Base-by-base conservation (phyloP, 1,139 yeast genomes). In the Candida mesenterica region DNA sequence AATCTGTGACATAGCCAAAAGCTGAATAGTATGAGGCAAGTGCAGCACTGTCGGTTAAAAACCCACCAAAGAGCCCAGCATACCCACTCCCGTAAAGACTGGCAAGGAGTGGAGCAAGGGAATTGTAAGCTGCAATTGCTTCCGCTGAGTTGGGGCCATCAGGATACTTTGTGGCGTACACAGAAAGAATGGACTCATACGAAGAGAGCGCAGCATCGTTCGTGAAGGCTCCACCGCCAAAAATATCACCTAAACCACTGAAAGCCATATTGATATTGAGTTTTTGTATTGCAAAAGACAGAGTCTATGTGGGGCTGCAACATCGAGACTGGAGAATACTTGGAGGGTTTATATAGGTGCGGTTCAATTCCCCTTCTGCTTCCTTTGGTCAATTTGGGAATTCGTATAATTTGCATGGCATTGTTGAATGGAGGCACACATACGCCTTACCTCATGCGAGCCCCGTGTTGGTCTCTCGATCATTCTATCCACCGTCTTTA, bases 211-310 rank as follows among this genome's bases (percentile, higher is more conserved):
- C 42, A 8, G 42, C 40, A 19, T 36, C 48, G 19, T 44, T 35
- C 23, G 44, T 40, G 32, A 41, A 46, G 24, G 27, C 34, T 14
- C 35, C 35, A 22, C 31, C 39, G 13, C 28, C 40, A 24, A 51
- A 38, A 8, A 41, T 40, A 30, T 53, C 57, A 33, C 49, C 52
- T n/a, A n/a, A n/a, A n/a, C n/a, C n/a, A n/a, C n/a, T n/a, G n/a
- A n/a, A n/a, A n/a, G n/a, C n/a, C n/a, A n/a, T n/a, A n/a, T n/a
- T n/a, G n/a, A n/a, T n/a, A n/a, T n/a, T n/a, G n/a, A n/a, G n/a
- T n/a, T n/a, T n/a, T n/a, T n/a, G n/a, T n/a, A n/a, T n/a, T n/a
- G n/a, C n/a, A n/a, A n/a, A n/a, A n/a, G n/a, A n/a, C n/a, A n/a
- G n/a, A n/a, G n/a, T n/a, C n/a, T n/a, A n/a, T n/a, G n/a, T n/a